Evolutionary conservation across 2,329 filamentous ascomycete genomes (phyloP), one percentile per base, ranked within the genome.

Genomic region (Amauroascus niger): DNA sequence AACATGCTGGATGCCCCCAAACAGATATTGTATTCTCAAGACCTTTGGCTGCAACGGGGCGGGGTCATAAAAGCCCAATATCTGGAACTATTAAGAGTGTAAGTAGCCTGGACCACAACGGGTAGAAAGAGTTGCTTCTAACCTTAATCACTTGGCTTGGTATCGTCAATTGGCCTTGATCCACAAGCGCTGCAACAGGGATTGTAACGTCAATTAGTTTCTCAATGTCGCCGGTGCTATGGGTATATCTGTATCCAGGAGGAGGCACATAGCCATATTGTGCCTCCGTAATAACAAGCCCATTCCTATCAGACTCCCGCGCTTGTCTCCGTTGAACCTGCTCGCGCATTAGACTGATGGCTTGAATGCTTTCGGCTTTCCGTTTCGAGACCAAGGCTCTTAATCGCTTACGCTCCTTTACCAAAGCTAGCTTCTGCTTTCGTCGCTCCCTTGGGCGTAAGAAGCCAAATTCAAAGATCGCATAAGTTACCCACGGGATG

Each of bases 1-100:
- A 18, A 65, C 64, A 58, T 73, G 71, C 26, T 67, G 65, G 40
- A 60, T 64, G 1, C 67, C 66, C 40, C 63, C 63, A 60, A 71
- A 74, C n/a, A 43, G 62, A 56, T 74, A 74, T 66, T 69, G 67
- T 43, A 74, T 64, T 57, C 63, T 68, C 56, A 74, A 55, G 18
- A 55, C 63, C 58, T 74, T 74, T 16, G 67, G 65, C 35, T 66
- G 57, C 18, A 73, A 62, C 24, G 71, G 71, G 5, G 69, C 69
- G 18, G 71, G 71, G 46, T 74, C 71, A 52, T 71, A 63, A 61
- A 74, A 74, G 0, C 71, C 71, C 16, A 71, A 57, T 18, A 73
- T 67, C 58, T 72, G 64, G 54, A 67, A 69, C 71, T 72, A 55
- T 43, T 14, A 39, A 22, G 18, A n/a, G n/a, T 16, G 50, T 69